Evolutionary conservation across 202 grass and related monocot species (phyloP), one percentile per base, ranked within the genome.

Genomic region (Brachypodium distachyon): DNA sequence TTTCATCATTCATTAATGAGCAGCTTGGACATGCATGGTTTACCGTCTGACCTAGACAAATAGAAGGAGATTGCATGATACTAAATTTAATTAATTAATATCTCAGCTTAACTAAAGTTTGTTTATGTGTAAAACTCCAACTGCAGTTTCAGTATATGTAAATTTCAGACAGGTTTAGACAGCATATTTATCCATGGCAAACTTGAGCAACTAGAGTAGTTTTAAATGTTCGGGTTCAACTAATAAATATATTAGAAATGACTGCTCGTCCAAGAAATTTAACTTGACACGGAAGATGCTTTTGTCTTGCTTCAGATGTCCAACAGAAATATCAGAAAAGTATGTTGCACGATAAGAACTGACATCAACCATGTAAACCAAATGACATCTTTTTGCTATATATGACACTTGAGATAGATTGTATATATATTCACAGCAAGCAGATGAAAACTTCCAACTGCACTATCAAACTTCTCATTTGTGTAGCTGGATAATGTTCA

Each of bases 401-500:
- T 55, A 74, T 28, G 50, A 2, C 36, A 81, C 32, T 58, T 62
- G n/a, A 81, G 42, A 81, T 36, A 70, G 16, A 32, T 72, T 18
- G 47, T 80, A 48, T 82, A 47, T 61, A 77, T 23, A 42, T 78
- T 65, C 56, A 77, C 48, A 76, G 42, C 55, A 41, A 64, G 51
- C 34, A 75, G 21, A 83, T 76, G 46, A 83, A 74, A 85, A 79
- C 52, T 56, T 85, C 68, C 79, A 25, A 36, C 50, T 7, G 11
- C 44, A 18, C 46, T 21, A 37, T 54, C 70, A 59, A 58, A 57
- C 14, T 85, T 61, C 32, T 75, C 60, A 47, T 72, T 72, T 19
- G 14, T 76, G 56, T 31, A 57, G 60, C 44, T 8, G 64, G 64
- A 62, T 81, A 89, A 75, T 83, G 83, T 84, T 53, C n/a, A 42